Evolutionary conservation across 495 filamentous ascomycete species (phyloP), one percentile per base, ranked within the genome.

Genomic region (Penicillium ucsense): DNA sequence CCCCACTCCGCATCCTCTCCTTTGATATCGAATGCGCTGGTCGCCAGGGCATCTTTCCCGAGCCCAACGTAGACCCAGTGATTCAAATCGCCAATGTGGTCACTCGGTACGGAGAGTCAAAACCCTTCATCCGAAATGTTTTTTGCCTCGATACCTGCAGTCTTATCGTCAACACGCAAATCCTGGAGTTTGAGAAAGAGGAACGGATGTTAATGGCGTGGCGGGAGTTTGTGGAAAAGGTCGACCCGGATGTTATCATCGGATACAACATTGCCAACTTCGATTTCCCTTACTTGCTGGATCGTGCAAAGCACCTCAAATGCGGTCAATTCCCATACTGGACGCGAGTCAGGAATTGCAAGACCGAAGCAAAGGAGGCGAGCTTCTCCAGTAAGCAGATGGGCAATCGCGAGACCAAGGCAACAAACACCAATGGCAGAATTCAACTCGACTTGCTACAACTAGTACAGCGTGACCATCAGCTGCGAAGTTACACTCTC

Each of bases 11-110:
- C 35, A 82, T 95, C 43, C 66, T 99, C 9, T 96, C 90, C 3
- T 96, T 99, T 53, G 92, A 99, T 79, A 99, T 99, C 54, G 92
- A 99, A 63, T 99, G 92, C 62, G 94, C 92, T 49, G 92, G 92
- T 29, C 86, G 92, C 52, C 95, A 96, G 65, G 92, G 92, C 35
- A 83, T 99, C 60, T 99, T 99, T 62, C 92, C 92, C 4, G 91
- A 97, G 66, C 79, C 94, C 20, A 76, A 89, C 49, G 66, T 86
- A 29, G 92, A 99, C 61, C 88, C 90, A 0, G 91, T 99, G 45
- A 99, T 99, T 51, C 92, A 99, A 61, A 99, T 99, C 50, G 92
- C 94, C 33, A 97, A 95, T 56, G 78, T 96, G n/a, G 89, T 99
- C 9, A 97, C 92, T 31, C 77, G 85, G 57, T 95, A 95, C 55